Conservation (phyloP, 441 rosid genomes). For the Erodium moschatum region DNA sequence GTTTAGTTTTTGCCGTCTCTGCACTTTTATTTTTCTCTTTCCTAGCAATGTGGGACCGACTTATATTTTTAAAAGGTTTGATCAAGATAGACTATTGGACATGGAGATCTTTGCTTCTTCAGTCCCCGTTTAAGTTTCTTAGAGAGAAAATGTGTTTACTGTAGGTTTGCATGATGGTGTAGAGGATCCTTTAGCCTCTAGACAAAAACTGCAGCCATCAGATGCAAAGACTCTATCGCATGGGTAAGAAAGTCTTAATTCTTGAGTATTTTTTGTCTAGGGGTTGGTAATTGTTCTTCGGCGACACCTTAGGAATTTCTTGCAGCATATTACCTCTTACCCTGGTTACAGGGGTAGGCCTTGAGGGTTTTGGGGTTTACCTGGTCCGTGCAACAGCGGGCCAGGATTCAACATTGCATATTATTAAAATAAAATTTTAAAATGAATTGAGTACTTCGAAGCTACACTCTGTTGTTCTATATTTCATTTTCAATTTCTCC, state of each 20-base stretch:
- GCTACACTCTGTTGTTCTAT: not conserved
- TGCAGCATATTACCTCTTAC: not conserved
- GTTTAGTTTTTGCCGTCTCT: not conserved
- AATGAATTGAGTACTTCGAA: not conserved
- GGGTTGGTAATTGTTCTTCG: not conserved
- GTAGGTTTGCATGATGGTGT: conserved; percentile 27
- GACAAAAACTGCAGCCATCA: conserved; percentile 30
- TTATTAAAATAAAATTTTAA: too few species aligned
- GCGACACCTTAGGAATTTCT: not conserved
- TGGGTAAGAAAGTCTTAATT: conserved; percentile 32
- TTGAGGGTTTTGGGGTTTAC: too few species aligned
- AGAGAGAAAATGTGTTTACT: conserved; percentile 10
- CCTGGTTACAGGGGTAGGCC: not conserved
- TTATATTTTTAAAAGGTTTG: not conserved
- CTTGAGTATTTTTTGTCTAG: not conserved
- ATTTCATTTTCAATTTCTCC: not conserved
- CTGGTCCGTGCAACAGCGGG: too few species aligned
- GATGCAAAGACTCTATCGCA: conserved; percentile 26
- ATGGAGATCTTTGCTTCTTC: conserved; percentile 4
- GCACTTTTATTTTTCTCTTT: not conserved
- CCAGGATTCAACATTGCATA: not conserved
- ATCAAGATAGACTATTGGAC: too few species aligned
- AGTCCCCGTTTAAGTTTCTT: not conserved
- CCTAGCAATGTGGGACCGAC: not conserved
- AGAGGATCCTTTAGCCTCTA: conserved; percentile 27